Percentiles rank a stretch among this genome's conserved stretches.
Conservation (phyloP, 2,329 filamentous ascomycete genomes). For the Pezicula carpinea region DNA sequence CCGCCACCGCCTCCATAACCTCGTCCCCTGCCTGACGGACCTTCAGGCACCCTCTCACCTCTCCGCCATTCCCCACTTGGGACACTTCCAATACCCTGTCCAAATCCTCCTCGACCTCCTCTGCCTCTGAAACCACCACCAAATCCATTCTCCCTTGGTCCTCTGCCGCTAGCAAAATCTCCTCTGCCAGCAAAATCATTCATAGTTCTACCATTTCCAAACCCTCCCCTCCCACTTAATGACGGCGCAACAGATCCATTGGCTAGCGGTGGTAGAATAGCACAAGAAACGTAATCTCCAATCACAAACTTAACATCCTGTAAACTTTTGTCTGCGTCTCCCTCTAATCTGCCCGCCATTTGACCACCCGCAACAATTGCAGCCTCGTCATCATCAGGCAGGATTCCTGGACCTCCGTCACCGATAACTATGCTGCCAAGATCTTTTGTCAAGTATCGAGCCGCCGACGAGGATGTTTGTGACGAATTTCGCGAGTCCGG, state of each 20-base stretch:
- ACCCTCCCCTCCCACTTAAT: constrained; percentile 42
- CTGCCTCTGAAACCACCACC: constrained; percentile 28
- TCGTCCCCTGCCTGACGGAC: constrained; percentile 34
- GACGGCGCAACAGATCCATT: constrained; percentile 70
- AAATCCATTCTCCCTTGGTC: constrained; percentile 31
- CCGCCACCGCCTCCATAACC: constrained; percentile 45
- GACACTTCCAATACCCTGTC: constrained; percentile 34
- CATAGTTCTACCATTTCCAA: constrained; percentile 24
- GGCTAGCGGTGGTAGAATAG: constrained; percentile 68
- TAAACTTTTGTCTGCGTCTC: constrained; percentile 68
- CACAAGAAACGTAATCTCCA: constrained; percentile 83
- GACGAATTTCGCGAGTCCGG: constrained; percentile 49
- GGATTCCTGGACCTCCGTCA: constrained; percentile 42
- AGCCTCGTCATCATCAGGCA: constrained; percentile 33
- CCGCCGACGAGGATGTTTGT: constrained; percentile 33
- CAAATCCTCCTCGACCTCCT: constrained; percentile 34
- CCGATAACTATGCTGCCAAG: constrained; percentile 79
- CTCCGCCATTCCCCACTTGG: constrained; percentile 60
- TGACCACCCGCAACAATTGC: constrained; percentile 24
- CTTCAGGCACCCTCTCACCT: constrained; percentile 57
- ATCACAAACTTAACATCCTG: constrained; percentile 77
- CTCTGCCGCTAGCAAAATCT: constrained; percentile 32
- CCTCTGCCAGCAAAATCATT: constrained; percentile 32
- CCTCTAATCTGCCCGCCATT: constrained; percentile 37
- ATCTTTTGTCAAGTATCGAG: constrained; percentile 72